Evolutionary conservation across 305 asterid genomes (phyloP).

Genomic region (Fraxinus paxiana): DNA sequence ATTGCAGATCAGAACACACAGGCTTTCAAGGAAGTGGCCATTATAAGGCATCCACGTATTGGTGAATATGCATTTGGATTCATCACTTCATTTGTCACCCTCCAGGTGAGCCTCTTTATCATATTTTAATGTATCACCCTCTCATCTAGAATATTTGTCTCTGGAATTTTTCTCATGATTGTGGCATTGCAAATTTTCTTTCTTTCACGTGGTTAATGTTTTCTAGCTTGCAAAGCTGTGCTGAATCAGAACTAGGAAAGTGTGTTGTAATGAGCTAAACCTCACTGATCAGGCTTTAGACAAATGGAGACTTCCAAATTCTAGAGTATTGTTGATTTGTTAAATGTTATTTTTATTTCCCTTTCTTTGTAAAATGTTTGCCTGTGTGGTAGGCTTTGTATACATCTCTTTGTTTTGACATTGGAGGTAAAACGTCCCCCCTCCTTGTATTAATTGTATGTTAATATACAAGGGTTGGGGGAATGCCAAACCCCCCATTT

Average conservation of each 20-base stretch:
- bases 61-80: constrained; percentile 44
- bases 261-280: background rate
- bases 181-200: background rate
- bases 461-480: background rate
- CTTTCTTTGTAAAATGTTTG: background rate
- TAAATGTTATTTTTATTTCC: background rate
- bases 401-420: background rate
- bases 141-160: background rate
- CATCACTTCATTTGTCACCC: constrained; percentile 38
- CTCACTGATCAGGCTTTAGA: background rate
- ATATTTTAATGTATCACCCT: background rate
- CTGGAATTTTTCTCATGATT: background rate
- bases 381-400: background rate
- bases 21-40: constrained; percentile 43
- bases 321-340: background rate
- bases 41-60: constrained; percentile 34
- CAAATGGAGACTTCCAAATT: background rate
- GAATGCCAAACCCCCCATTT: background rate
- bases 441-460: background rate
- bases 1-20: constrained; percentile 33
- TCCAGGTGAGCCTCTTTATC: constrained; percentile 12
- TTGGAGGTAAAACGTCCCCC: background rate
- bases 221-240: background rate
- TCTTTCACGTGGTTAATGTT: background rate
- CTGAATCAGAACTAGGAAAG: background rate